phyloP scores from a whole-genome alignment of 192 early-diverging fungal species.

The Linnemannia exigua region DNA sequence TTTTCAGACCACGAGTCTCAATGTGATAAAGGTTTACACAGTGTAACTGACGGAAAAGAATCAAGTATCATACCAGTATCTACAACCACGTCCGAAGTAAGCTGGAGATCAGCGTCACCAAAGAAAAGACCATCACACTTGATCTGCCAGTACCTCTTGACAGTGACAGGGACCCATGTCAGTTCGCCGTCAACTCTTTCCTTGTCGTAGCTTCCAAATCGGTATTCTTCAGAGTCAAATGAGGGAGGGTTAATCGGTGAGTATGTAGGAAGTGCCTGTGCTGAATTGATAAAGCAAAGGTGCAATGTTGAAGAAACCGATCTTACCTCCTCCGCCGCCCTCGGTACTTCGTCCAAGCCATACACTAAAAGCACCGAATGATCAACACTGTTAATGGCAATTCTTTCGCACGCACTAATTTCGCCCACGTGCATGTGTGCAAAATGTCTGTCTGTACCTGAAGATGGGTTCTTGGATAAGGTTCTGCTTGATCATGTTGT shows the following conservation, averaged over 20 bases:
- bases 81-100: constrained; percentile 54
- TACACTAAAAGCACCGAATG: constrained; percentile 56
- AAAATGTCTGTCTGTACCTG: constrained; percentile 13
- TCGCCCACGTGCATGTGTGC: neutral
- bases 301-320: neutral
- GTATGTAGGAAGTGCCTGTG: neutral
- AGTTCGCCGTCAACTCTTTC: constrained; percentile 56
- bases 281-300: no score
- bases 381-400: neutral
- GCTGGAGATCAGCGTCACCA: constrained; percentile 28
- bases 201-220: constrained; percentile 64
- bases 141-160: constrained; percentile 73
- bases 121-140: constrained; percentile 51
- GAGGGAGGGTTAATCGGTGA: neutral
- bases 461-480: constrained; percentile 69
- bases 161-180: constrained; percentile 62
- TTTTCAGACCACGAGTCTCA: neutral
- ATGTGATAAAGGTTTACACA: neutral
- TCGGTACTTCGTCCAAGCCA: constrained; percentile 64
- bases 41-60: no score
- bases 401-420: neutral
- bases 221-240: constrained; percentile 43
- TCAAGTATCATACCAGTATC: constrained; percentile 54
- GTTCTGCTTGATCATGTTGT: constrained; percentile 71
- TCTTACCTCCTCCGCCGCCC: constrained; percentile 64